Conservation (phyloP, 345 rosid genomes). For the Balakata baccata region DNA sequence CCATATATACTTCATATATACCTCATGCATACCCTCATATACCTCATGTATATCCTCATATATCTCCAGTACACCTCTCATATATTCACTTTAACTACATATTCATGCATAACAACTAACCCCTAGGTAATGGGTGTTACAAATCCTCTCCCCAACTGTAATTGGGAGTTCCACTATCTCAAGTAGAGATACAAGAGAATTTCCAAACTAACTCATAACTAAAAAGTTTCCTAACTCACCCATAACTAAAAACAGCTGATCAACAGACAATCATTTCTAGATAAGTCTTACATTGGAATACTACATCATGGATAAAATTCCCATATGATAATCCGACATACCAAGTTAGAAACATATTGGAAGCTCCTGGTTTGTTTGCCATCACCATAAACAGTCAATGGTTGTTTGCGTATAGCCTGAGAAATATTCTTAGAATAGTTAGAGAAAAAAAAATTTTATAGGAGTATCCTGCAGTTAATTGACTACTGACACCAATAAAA, state of each 20-base stretch:
- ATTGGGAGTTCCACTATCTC: too few relatives aligned
- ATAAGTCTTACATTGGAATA: background rate
- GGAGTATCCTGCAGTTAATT: background rate
- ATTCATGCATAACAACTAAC: too few relatives aligned
- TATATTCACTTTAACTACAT: too few relatives aligned
- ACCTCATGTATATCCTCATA: too few relatives aligned
- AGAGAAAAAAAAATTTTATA: background rate
- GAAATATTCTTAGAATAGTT: background rate
- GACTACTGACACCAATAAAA: background rate
- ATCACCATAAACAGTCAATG: constrained; percentile 95
- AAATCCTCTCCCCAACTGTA: too few relatives aligned
- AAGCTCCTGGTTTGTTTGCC: constrained; percentile 99
- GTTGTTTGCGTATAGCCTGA: constrained; percentile 58
- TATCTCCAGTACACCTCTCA: too few relatives aligned
- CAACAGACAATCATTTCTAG: background rate
- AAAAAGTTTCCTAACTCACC: too few relatives aligned
- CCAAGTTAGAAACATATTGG: constrained; percentile 97
- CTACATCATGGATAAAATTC: background rate
- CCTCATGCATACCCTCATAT: too few relatives aligned
- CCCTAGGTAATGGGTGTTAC: too few relatives aligned
- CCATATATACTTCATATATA: too few relatives aligned
- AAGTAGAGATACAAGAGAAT: too few relatives aligned
- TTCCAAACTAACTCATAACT: too few relatives aligned
- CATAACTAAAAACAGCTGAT: background rate
- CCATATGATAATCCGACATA: constrained; percentile 24